Evolutionary conservation across 2,329 filamentous ascomycete species (phyloP), one percentile per base, ranked within the genome.

Genomic region (Colletotrichum orchidophilum): DNA sequence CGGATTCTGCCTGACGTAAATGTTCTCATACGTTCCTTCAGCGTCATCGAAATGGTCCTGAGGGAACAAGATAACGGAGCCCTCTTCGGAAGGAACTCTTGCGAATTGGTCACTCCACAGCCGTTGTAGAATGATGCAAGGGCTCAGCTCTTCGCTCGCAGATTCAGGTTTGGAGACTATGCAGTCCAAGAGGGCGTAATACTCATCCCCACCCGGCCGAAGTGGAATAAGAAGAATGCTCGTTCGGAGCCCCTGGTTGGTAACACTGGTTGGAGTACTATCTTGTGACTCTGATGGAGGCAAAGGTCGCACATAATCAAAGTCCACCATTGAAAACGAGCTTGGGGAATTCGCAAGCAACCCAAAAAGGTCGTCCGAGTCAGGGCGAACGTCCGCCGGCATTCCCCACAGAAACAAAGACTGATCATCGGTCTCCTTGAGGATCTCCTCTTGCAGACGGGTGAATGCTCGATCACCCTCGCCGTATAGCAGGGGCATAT

Each of bases 401-500:
- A 68, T 13, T 0, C 52, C 65, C 68, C 68, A 71, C 2, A 66
- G 50, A 21, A 71, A 71, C 0, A 71, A n/a, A 1, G 68, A 71
- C 15, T 71, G 63, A 9, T 71, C 69, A 27, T 71, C 60, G 6
- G 52, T 63, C 21, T 68, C 59, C 5, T 35, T 55, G 52, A 68
- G 8, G 15, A 71, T 57, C 24, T 62, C 64, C 24, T 68, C 57
- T 5, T 75, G 72, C 3, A 75, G 18, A 18, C 77, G 70, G 26
- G 70, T 59, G 58, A 77, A 78, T 2, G 76, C 73, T 3, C 69
- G 72, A 12, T 13, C 35, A 27, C 77, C 76, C 57, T 79, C 78
- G 26, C 78, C 76, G 15, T 79, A 79, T 1, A 75, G 70, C 9
- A 76, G 63, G 1, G 75, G 72, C 75, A 80, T 79, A 24, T 74